Conservation (phyloP, 2,329 filamentous ascomycete genomes). For the Trichophyton rubrum region DNA sequence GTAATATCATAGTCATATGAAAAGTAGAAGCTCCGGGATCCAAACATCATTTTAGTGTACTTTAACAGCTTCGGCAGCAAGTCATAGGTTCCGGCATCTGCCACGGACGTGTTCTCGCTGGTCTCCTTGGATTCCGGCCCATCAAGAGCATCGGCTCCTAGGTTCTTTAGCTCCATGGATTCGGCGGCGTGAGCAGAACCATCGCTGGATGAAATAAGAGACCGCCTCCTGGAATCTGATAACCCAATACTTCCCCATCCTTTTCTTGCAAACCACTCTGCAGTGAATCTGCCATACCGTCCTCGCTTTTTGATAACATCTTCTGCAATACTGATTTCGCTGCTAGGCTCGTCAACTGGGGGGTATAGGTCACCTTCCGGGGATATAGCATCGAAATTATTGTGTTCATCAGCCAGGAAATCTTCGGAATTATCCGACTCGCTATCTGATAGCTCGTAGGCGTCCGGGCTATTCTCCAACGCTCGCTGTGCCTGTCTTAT, state of each 20-base stretch:
- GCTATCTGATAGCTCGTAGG: slow-evolving; percentile 17
- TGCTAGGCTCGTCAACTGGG: slow-evolving; percentile 29
- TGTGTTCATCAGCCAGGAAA: slow-evolving; percentile 2
- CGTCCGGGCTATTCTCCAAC: slow-evolving; percentile 25
- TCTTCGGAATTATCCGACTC: slow-evolving; percentile 11
- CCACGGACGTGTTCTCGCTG: background rate
- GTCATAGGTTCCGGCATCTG: slow-evolving; percentile 30
- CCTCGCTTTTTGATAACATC: slow-evolving; percentile 77
- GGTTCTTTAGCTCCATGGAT: slow-evolving; percentile 13
- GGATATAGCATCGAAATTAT: slow-evolving; percentile 17
- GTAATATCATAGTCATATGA: slow-evolving; percentile 93
- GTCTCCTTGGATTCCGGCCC: background rate
- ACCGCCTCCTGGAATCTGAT: background rate
- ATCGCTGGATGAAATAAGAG: background rate
- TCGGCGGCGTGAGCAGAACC: slow-evolving; percentile 3
- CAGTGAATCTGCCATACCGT: slow-evolving; percentile 76
- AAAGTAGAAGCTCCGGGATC: slow-evolving; percentile 81
- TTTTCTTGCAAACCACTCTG: slow-evolving; percentile 78
- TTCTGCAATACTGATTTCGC: slow-evolving; percentile 50
- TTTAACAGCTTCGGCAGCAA: slow-evolving; percentile 74
- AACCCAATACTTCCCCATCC: slow-evolving; percentile 44
- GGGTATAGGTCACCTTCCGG: slow-evolving; percentile 18
- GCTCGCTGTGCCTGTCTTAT: slow-evolving; percentile 37
- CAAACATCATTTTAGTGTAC: slow-evolving; percentile 73
- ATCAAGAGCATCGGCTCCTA: slow-evolving; percentile 6